A percentile compares a stretch with the other conserved stretches of the same genome.
phyloP scores from a whole-genome alignment of 805 yeast species.

The Metschnikowia dekortorum region DNA sequence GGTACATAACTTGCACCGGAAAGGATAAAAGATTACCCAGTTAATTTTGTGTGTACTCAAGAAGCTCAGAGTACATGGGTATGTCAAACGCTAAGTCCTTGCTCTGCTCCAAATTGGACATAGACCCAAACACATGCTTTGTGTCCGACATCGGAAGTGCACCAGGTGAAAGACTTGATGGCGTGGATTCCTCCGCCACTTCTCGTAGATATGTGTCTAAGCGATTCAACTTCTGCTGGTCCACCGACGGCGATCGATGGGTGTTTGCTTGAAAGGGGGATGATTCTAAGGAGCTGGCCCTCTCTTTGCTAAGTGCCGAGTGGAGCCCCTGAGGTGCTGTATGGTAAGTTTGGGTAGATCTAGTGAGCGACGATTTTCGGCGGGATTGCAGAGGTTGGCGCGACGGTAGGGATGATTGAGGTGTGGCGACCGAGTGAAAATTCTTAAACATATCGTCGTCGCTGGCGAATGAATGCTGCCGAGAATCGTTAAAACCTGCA shows the following conservation, averaged over 20 bases:
- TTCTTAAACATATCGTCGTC: conserved; percentile 12
- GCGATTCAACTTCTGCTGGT: conserved; percentile 1
- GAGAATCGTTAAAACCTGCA: conserved; percentile 10
- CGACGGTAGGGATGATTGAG: conserved; percentile 14
- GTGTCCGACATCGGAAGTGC: neutral
- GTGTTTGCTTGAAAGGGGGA: neutral
- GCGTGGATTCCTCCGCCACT: conserved; percentile 10
- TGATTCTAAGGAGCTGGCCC: neutral
- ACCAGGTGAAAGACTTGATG: neutral
- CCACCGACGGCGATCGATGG: conserved; percentile 2
- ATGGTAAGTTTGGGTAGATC: conserved; percentile 4
- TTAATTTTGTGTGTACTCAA: neutral
- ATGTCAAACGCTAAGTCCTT: neutral
- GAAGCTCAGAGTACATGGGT: conserved; percentile 4
- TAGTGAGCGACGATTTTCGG: conserved; percentile 14
- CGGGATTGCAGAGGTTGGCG: conserved; percentile 16
- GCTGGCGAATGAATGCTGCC: conserved; percentile 14
- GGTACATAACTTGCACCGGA: neutral
- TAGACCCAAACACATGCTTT: neutral
- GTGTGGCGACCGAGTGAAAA: conserved; percentile 7
- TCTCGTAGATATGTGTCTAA: conserved; percentile 8
- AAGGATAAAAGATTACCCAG: neutral
- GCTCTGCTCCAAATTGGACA: neutral
- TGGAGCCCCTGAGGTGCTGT: conserved; percentile 11
- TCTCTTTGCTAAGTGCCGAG: conserved; percentile 1